Conservation (phyloP, 768 basidiomycete genomes). For the Trametes sanguinea region DNA sequence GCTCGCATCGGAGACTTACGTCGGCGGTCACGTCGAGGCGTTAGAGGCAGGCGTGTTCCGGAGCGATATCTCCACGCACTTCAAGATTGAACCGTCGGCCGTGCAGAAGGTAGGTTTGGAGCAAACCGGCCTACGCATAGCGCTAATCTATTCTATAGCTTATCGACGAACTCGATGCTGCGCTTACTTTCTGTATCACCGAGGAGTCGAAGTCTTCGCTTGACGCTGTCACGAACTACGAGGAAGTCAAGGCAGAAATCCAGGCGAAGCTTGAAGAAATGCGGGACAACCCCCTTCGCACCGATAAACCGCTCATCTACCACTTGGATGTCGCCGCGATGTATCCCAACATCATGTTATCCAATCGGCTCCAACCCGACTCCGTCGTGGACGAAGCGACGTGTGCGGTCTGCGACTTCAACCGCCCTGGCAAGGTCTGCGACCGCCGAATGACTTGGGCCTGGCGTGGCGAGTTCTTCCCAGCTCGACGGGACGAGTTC, state of each 20-base stretch:
- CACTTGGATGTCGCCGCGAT: constrained; percentile 99
- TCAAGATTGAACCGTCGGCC: constrained; percentile 89
- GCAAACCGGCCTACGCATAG: background rate
- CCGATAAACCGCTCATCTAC: constrained; percentile 94
- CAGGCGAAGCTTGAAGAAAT: constrained; percentile 77
- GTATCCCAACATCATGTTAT: constrained; percentile 99
- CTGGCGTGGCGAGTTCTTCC: constrained; percentile 98
- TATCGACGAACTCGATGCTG: constrained; percentile 92
- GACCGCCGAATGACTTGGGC: constrained; percentile 96
- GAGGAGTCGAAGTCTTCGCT: constrained; percentile 82
- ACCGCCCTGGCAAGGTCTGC: constrained; percentile 93
- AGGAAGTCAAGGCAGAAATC: constrained; percentile 85
- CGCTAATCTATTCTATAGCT: constrained; percentile 50
- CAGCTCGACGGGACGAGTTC: constrained; percentile 93
- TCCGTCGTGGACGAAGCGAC: constrained; percentile 95
- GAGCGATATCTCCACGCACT: constrained; percentile 92
- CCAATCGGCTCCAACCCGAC: constrained; percentile 97
- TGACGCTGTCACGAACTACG: constrained; percentile 91
- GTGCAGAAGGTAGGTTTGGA: constrained; percentile 67
- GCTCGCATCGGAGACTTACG: constrained; percentile 96
- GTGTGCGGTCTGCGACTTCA: constrained; percentile 98
- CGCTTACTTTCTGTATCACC: constrained; percentile 83
- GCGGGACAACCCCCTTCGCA: constrained; percentile 87
- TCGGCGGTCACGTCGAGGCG: constrained; percentile 98
- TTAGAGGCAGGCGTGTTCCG: constrained; percentile 98